These are phyloP conservation scores for Candida methanosorbosa DNA, from an alignment of 805 yeast genomes.

Conservation along the genomic window DNA sequence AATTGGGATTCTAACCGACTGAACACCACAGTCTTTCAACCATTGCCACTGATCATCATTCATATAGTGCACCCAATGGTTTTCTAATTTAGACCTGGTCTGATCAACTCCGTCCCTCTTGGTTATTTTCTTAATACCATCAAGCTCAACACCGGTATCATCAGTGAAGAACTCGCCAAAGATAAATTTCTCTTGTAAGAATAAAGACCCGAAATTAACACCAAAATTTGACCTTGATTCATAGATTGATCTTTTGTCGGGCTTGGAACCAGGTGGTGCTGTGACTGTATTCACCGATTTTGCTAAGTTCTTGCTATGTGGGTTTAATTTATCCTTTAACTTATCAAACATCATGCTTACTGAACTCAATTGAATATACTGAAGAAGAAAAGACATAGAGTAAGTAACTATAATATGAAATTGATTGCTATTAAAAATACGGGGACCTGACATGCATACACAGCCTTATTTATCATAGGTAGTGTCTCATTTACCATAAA, in stretches of 20 bases:
- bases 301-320: neutral
- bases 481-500: too few relatives aligned
- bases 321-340: neutral
- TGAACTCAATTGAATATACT: neutral
- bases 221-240: constrained; percentile 64
- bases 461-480: too few relatives aligned
- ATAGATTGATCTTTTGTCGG: constrained; percentile 39
- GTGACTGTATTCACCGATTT: constrained; percentile 4
- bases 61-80: constrained; percentile 60
- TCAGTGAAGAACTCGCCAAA: constrained; percentile 52
- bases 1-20: constrained; percentile 75
- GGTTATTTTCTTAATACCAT: constrained; percentile 49
- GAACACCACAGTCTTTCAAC: constrained; percentile 59
- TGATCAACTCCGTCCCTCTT: constrained; percentile 42
- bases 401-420: neutral
- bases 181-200: constrained; percentile 77
- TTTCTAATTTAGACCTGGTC: constrained; percentile 43
- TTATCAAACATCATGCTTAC: neutral
- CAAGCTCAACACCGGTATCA: constrained; percentile 59
- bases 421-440: too few relatives aligned
- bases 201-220: constrained; percentile 77
- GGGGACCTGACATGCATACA: too few relatives aligned
- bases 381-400: neutral
- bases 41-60: constrained; percentile 73
- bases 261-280: constrained; percentile 25